Evolutionary conservation across 2,329 filamentous ascomycete species (phyloP).

Genomic region (Fusarium sp.): DNA sequence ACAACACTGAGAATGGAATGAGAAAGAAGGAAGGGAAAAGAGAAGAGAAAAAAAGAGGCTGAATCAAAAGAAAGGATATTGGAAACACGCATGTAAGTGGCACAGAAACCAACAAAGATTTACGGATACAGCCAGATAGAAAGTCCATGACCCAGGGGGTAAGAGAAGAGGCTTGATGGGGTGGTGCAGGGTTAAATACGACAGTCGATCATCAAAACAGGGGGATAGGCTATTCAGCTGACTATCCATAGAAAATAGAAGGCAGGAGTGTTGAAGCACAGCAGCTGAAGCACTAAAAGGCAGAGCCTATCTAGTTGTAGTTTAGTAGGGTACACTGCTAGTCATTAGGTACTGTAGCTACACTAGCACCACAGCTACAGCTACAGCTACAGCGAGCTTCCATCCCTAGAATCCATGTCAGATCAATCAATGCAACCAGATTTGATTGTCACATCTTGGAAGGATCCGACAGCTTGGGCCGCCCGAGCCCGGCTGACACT

Average conservation of each 20-base stretch:
- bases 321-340: not conserved
- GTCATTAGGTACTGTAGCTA: conserved; percentile 1
- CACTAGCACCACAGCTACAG: not conserved
- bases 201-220: not conserved
- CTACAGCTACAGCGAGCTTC: not conserved
- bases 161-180: conserved; percentile 1
- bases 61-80: conserved; percentile 32
- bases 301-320: conserved; percentile 7
- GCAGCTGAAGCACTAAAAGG: conserved; percentile 15
- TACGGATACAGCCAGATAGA: not conserved
- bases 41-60: conserved; percentile 27
- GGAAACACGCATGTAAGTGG: conserved; percentile 30
- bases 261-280: conserved; percentile 3
- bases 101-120: conserved; percentile 23
- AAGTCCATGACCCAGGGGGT: not conserved
- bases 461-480: conserved; percentile 46
- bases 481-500: conserved; percentile 41
- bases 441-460: conserved; percentile 43
- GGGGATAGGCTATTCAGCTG: not conserved
- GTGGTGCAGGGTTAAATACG: conserved; percentile 41
- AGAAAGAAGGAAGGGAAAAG: not conserved
- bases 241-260: not conserved
- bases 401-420: conserved; percentile 14
- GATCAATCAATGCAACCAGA: conserved; percentile 40
- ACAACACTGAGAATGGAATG: not conserved